Evolutionary conservation across 495 filamentous ascomycete genomes (phyloP).

Genomic region (Aspergillus homomorphus): DNA sequence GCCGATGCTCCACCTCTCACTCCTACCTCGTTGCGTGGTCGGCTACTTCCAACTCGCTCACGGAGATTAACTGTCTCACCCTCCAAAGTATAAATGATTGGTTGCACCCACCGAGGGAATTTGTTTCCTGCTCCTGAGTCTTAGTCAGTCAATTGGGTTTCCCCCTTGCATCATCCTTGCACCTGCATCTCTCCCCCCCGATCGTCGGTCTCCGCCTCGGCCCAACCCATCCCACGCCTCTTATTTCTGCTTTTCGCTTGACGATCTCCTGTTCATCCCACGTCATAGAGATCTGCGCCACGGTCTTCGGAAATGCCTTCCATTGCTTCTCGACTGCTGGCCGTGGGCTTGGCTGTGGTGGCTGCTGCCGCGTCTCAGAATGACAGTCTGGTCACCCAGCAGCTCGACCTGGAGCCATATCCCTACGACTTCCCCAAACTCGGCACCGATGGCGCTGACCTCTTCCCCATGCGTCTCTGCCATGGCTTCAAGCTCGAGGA

Average conservation of each 20-base stretch:
- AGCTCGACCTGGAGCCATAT: neutral
- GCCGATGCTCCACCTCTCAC: neutral
- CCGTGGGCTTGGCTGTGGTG: neutral
- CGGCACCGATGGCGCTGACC: conserved; percentile 26
- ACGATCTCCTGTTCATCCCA: neutral
- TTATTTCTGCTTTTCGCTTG: neutral
- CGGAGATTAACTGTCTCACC: neutral
- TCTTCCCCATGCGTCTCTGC: conserved; percentile 61
- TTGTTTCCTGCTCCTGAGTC: too few relatives aligned
- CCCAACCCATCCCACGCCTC: neutral
- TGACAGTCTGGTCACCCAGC: conserved; percentile 5
- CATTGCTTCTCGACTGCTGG: neutral
- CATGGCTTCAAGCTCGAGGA: conserved; percentile 62
- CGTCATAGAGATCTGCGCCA: neutral
- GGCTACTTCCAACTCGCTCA: too few relatives aligned
- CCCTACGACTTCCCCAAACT: conserved; percentile 42
- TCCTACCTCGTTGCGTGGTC: too few relatives aligned
- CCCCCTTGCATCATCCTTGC: neutral
- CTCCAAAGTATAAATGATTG: neutral
- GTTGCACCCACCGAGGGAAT: neutral
- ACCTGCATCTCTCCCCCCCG: neutral
- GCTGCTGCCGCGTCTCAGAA: neutral
- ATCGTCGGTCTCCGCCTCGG: neutral
- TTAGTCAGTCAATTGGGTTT: neutral
- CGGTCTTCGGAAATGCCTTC: neutral